Conservation (phyloP, 805 yeast species). For the Komagataella phaffii region DNA sequence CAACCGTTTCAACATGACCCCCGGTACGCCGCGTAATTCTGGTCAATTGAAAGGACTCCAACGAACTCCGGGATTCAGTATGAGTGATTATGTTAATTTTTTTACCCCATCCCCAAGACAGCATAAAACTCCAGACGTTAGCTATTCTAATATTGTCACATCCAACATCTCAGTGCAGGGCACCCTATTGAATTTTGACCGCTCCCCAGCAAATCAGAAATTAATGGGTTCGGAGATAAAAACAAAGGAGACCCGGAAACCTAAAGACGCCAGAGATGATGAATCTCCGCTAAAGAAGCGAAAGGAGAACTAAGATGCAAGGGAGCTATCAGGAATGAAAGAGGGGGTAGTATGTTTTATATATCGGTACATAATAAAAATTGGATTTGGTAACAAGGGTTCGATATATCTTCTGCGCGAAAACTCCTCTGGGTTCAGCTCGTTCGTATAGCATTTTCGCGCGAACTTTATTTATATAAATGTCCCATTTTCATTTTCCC, state of each 20-base stretch:
- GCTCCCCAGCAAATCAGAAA: background rate
- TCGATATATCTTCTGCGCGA: background rate
- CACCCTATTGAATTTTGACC: background rate
- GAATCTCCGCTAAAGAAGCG: background rate
- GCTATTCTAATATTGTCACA: background rate
- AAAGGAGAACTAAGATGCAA: background rate
- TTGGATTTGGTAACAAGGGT: background rate
- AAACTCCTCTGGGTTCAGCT: background rate
- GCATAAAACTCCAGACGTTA: conserved; percentile 20
- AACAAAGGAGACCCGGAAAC: background rate
- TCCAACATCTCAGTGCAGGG: background rate
- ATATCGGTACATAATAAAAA: background rate
- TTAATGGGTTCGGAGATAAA: background rate
- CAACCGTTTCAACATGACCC: conserved; percentile 14
- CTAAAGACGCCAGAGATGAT: background rate
- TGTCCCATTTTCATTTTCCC: background rate
- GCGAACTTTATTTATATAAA: background rate
- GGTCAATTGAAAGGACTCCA: conserved; percentile 10
- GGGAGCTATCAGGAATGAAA: background rate
- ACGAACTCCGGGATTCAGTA: conserved; percentile 59
- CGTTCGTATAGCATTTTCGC: background rate
- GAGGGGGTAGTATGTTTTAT: background rate
- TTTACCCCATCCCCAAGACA: conserved; percentile 59
- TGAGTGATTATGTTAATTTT: conserved; percentile 72
- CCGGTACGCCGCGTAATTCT: conserved; percentile 13